Evolutionary conservation across 345 rosid genomes (phyloP).

Genomic region (Noccaea bulbosa): DNA sequence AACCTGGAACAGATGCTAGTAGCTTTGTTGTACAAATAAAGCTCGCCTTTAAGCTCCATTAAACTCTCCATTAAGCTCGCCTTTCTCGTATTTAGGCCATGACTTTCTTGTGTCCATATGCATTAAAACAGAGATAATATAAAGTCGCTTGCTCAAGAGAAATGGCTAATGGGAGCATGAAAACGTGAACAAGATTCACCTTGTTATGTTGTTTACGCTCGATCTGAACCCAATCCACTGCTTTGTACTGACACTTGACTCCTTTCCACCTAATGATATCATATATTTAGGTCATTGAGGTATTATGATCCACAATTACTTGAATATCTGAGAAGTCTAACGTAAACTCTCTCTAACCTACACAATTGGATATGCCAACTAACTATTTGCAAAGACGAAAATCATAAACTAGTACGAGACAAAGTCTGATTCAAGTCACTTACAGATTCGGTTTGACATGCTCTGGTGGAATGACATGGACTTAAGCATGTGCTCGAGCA

Average conservation of each 20-base stretch:
- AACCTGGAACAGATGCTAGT: too few relatives aligned
- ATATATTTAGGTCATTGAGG: background rate
- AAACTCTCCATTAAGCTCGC: too few relatives aligned
- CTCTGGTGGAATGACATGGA: slow-evolving; percentile 66
- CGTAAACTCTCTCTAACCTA: background rate
- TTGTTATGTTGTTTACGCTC: slow-evolving; percentile 65
- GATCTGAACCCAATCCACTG: slow-evolving; percentile 64
- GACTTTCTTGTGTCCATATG: too few relatives aligned
- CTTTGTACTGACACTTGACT: slow-evolving; percentile 55
- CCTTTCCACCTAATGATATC: slow-evolving; percentile 75
- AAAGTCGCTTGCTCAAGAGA: background rate
- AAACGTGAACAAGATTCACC: slow-evolving; percentile 46
- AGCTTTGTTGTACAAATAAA: too few relatives aligned
- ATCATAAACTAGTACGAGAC: background rate
- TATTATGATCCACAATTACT: too few relatives aligned
- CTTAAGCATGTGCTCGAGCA: slow-evolving; percentile 87
- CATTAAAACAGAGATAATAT: background rate
- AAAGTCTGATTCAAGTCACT: slow-evolving; percentile 29
- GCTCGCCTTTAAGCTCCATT: too few relatives aligned
- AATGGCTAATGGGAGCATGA: background rate
- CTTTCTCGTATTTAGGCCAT: too few relatives aligned
- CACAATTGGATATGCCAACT: background rate
- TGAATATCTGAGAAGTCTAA: too few relatives aligned
- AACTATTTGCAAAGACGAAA: background rate
- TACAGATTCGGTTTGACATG: slow-evolving; percentile 84